Evolutionary conservation across 768 basidiomycete genomes (phyloP).

Genomic region (Tricholoma furcatifolium): DNA sequence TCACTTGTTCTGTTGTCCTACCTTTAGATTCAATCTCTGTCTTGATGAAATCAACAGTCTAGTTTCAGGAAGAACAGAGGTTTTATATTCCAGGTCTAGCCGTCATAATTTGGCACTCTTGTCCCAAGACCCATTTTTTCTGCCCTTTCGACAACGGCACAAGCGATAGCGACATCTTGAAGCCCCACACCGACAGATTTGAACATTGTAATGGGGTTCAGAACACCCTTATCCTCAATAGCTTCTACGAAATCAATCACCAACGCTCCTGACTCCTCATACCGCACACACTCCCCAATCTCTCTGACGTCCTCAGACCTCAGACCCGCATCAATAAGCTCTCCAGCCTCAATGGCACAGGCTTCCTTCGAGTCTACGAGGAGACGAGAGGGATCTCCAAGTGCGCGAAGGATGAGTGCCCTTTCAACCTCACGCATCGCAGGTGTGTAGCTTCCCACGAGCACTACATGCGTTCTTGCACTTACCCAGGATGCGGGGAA

Average conservation of each 20-base stretch:
- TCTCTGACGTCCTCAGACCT: slow-evolving; percentile 48
- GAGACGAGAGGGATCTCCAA: slow-evolving; percentile 31
- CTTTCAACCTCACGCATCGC: slow-evolving; percentile 76
- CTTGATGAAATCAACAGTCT: too few species aligned
- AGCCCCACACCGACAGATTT: slow-evolving; percentile 86
- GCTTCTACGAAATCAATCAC: background rate
- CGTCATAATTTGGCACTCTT: slow-evolving; percentile 44
- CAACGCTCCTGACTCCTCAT: slow-evolving; percentile 14
- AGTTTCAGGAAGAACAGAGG: too few species aligned
- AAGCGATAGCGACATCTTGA: slow-evolving; percentile 86
- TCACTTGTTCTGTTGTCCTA: too few species aligned
- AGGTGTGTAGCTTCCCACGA: slow-evolving; percentile 83
- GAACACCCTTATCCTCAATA: slow-evolving; percentile 7
- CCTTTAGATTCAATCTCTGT: too few species aligned
- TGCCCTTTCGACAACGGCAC: slow-evolving; percentile 63
- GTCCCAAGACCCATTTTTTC: slow-evolving; percentile 52
- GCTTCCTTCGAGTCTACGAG: slow-evolving; percentile 76
- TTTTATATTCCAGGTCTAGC: background rate
- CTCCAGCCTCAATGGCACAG: slow-evolving; percentile 78
- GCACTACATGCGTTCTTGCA: slow-evolving; percentile 63
- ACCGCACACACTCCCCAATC: slow-evolving; percentile 60
- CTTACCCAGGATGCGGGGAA: slow-evolving; percentile 68
- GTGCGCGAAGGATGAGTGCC: slow-evolving; percentile 53
- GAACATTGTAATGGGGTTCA: slow-evolving; percentile 54
- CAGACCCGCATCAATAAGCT: slow-evolving; percentile 61